phyloP scores from a whole-genome alignment of 1,284 basidiomycete genomes.

The Moesziomyces sp. region DNA sequence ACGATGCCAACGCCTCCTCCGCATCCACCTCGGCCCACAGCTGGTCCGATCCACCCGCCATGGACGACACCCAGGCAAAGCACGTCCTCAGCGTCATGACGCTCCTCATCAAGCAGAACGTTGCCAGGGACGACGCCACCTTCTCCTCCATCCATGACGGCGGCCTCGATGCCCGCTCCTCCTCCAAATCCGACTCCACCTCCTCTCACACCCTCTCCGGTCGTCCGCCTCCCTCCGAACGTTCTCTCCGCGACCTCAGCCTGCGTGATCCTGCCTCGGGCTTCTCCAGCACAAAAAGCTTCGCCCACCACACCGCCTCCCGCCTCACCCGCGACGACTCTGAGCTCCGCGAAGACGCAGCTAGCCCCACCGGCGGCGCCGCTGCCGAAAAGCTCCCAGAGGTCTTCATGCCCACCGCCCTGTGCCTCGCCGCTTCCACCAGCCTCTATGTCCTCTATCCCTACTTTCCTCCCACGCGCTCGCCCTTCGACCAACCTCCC shows the following conservation, averaged over 20 bases:
- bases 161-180: constrained; percentile 16
- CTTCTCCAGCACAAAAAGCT: constrained; percentile 32
- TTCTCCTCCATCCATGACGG: constrained; percentile 38
- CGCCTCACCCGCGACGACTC: constrained; percentile 26
- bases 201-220: constrained; percentile 15
- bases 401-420: constrained; percentile 45
- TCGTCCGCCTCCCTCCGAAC: constrained; percentile 30
- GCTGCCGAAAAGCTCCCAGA: constrained; percentile 35
- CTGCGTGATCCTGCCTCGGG: constrained; percentile 30
- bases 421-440: constrained; percentile 50
- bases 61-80: constrained; percentile 87
- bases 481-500: constrained; percentile 45
- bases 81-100: constrained; percentile 79
- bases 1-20: constrained; percentile 10
- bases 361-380: not conserved
- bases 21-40: constrained; percentile 35
- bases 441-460: constrained; percentile 59
- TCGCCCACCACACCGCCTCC: constrained; percentile 22
- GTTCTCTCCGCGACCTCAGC: constrained; percentile 44
- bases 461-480: constrained; percentile 50
- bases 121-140: constrained; percentile 55
- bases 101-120: constrained; percentile 77
- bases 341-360: constrained; percentile 29
- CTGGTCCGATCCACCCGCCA: constrained; percentile 78
- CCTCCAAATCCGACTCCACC: constrained; percentile 16